Base-by-base conservation (phyloP, 2,329 filamentous ascomycete genomes). In the Cryphonectria carpinicola region DNA sequence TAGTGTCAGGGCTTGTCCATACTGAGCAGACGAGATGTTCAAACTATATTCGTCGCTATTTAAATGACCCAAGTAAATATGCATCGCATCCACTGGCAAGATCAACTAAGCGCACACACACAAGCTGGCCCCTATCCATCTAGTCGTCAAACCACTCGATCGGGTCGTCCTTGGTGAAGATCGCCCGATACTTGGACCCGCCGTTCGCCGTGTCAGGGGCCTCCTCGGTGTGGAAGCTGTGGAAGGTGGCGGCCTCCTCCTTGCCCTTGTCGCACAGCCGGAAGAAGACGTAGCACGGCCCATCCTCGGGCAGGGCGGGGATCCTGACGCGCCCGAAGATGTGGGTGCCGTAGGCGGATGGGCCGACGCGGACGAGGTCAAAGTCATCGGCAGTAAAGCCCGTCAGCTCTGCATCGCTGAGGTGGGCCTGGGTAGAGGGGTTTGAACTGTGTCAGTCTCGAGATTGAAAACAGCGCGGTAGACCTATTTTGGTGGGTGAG, bases 111-210 rank as follows among this genome's bases (percentile, higher is more conserved):
- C 54, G 54, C 54, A 7, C 54, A 35, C 54, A 35, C 5, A 32
- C 5, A 8, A 56, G 13, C 5, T 58, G 11, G 1, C 25, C 28
- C 28, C 25, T 60, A 69, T 10, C 67, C 22, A 4, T 46, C 73
- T 75, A 85, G 25, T 83, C 84, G 73, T 88, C 85, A 74, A 88
- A 88, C 86, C 86, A 88, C 76, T 87, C 82, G 61, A 86, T 77
- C 4, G 78, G 73, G 73, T 86, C 85, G n/a, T 82, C 76, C 73
- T 81, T 80, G 10, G 77, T 80, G 71, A 86, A 86, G 60, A 86
- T 81, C 10, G 83, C 84, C 37, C 81, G 80, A 75, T 81, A 87
- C 58, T 75, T 80, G 66, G 81, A 81, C n/a, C 79, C 79, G 10
- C 84, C 84, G 61, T 81, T 82, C 35, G 75, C 73, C 54, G 52